These are phyloP conservation scores for Talaromyces stipitatus DNA, from an alignment of 495 filamentous ascomycete genomes.

Conservation along the genomic window DNA sequence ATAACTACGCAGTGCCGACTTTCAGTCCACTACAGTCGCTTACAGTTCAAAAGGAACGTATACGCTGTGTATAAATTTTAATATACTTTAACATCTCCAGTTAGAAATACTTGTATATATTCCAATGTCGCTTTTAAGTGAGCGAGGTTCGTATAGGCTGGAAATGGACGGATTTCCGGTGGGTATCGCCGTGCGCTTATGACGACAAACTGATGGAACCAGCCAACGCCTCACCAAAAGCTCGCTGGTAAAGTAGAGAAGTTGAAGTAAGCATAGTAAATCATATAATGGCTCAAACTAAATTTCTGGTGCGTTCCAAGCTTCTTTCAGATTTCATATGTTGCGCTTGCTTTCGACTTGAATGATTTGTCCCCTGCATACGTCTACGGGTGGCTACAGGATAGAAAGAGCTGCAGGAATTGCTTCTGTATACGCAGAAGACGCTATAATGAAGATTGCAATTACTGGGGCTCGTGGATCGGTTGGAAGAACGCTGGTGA, in stretches of 20 bases:
- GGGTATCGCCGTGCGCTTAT: background rate
- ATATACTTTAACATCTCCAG: background rate
- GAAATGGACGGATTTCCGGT: background rate
- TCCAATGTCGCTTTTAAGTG: background rate
- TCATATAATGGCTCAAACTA: background rate
- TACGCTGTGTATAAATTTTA: background rate
- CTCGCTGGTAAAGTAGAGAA: background rate
- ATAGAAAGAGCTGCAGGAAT: background rate
- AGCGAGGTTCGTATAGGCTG: background rate
- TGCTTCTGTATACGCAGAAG: background rate
- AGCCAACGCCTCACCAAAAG: background rate
- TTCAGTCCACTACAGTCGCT: too few species aligned
- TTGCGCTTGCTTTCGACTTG: background rate
- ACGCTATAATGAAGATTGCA: conserved; percentile 12
- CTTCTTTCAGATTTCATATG: background rate
- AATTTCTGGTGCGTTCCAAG: background rate
- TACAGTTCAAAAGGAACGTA: background rate
- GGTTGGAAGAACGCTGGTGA: conserved; percentile 9
- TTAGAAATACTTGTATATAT: background rate
- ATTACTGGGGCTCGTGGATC: conserved; percentile 16
- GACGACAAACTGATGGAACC: conserved; percentile 1
- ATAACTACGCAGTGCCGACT: too few species aligned
- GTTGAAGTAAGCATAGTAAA: background rate
- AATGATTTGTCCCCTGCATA: background rate
- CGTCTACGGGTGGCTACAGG: too few species aligned